Conservation (phyloP, 2,329 filamentous ascomycete species). For the Aspergillus tanneri region DNA sequence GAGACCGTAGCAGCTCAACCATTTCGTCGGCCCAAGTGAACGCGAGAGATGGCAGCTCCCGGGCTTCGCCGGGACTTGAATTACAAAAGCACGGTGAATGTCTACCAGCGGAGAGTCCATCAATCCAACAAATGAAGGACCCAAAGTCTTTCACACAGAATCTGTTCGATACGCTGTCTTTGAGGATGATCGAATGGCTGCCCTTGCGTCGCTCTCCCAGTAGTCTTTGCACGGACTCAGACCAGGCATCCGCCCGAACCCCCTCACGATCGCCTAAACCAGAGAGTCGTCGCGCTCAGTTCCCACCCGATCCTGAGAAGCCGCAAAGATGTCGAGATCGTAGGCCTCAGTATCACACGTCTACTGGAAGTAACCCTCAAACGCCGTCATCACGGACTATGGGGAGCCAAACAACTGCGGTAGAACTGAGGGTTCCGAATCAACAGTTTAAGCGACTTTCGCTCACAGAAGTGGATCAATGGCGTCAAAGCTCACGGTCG, state of each 20-base stretch:
- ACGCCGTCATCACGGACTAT: slow-evolving; percentile 31
- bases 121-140: slow-evolving; percentile 49
- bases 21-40: no score
- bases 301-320: slow-evolving; percentile 11
- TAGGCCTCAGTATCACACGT: slow-evolving; percentile 8
- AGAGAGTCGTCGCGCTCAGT: slow-evolving; percentile 9
- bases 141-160: slow-evolving; percentile 63
- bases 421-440: slow-evolving; percentile 40
- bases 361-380: slow-evolving; percentile 20
- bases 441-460: slow-evolving; percentile 43
- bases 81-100: slow-evolving; percentile 9
- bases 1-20: slow-evolving; percentile 6
- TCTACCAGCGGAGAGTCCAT: slow-evolving; percentile 21
- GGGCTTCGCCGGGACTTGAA: slow-evolving; percentile 2
- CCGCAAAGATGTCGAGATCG: slow-evolving; percentile 11
- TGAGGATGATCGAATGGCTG: slow-evolving; percentile 49
- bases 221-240: slow-evolving; percentile 17
- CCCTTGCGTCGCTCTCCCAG: slow-evolving; percentile 38
- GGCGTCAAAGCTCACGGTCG: slow-evolving; percentile 34
- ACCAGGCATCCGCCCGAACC: slow-evolving; percentile 7
- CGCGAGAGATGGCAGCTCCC: neutral
- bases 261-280: slow-evolving; percentile 15
- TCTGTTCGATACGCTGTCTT: slow-evolving; percentile 50
- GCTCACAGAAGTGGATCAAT: slow-evolving; percentile 38
- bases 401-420: slow-evolving; percentile 29